Percentiles rank a stretch among this genome's conserved stretches.
Evolutionary conservation across 2,329 filamentous ascomycete species (phyloP).

Genomic region (Apiospora sp.): DNA sequence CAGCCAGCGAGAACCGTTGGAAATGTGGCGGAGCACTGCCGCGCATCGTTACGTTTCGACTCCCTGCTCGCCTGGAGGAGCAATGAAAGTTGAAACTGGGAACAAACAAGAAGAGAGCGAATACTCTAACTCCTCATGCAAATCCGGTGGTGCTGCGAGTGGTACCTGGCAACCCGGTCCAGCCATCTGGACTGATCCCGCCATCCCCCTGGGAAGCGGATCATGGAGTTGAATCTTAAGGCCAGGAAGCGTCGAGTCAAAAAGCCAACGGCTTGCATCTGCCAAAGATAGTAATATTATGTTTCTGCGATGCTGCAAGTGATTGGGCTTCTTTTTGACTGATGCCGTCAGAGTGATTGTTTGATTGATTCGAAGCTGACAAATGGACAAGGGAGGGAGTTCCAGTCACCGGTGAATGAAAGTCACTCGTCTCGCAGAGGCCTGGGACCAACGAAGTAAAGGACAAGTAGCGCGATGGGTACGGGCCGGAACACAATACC

Average conservation of each 20-base stretch:
- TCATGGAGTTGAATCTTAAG: constrained; percentile 21
- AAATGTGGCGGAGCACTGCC: constrained; percentile 20
- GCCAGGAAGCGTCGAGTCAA: background rate
- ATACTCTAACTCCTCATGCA: constrained; percentile 11
- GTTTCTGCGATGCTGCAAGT: background rate
- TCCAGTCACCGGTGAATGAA: background rate
- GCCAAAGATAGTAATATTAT: constrained; percentile 16
- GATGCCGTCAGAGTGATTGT: constrained; percentile 1
- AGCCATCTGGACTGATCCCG: constrained; percentile 4
- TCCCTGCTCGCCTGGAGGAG: constrained; percentile 21
- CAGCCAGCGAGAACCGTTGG: constrained; percentile 10
- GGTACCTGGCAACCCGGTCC: background rate
- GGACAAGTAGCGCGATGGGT: constrained; percentile 16
- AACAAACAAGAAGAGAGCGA: constrained; percentile 15
- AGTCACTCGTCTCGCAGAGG: background rate
- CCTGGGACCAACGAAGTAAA: constrained; percentile 9
- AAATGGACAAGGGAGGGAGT: background rate
- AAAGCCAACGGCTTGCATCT: constrained; percentile 8
- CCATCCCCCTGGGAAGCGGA: constrained; percentile 6
- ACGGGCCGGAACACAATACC: constrained; percentile 20
- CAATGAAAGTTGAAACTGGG: constrained; percentile 22
- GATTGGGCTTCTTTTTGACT: background rate
- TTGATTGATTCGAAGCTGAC: background rate
- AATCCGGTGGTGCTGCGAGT: background rate
- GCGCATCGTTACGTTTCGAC: constrained; percentile 19